Evolutionary conservation across 257 asterid species (phyloP).

Genomic region (Mentha longifolia): DNA sequence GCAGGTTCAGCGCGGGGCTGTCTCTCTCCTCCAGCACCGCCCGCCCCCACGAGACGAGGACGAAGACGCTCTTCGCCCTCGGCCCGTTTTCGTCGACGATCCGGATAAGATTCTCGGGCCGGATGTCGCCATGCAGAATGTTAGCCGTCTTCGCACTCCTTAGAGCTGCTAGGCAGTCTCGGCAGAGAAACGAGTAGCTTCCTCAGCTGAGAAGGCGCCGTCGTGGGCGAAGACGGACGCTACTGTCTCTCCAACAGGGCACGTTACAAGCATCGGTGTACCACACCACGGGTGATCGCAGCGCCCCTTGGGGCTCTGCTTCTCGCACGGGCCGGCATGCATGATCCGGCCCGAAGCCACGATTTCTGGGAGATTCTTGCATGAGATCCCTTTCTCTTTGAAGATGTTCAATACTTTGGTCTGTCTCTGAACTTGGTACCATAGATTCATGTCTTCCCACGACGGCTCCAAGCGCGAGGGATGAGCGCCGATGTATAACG

Average conservation of each 20-base stretch:
- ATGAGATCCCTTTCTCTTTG: slow-evolving; percentile 54
- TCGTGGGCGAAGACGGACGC: slow-evolving; percentile 47
- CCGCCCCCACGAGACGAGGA: slow-evolving; percentile 77
- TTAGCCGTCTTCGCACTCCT: slow-evolving; percentile 64
- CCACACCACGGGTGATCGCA: slow-evolving; percentile 89
- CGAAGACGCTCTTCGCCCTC: slow-evolving; percentile 37
- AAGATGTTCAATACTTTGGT: slow-evolving; percentile 71
- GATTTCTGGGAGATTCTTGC: slow-evolving; percentile 67
- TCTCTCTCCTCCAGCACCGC: slow-evolving; percentile 83
- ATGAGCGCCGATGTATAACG: slow-evolving; percentile 70
- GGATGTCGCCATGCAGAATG: slow-evolving; percentile 77
- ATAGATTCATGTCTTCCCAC: slow-evolving; percentile 88
- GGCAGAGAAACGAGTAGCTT: slow-evolving; percentile 70
- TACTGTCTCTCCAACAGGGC: slow-evolving; percentile 68
- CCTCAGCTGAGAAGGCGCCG: slow-evolving; percentile 58
- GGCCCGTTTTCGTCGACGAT: slow-evolving; percentile 37
- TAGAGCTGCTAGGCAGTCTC: slow-evolving; percentile 71
- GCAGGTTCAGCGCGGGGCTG: slow-evolving; percentile 68
- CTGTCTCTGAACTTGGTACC: slow-evolving; percentile 93
- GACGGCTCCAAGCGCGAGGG: slow-evolving; percentile 82
- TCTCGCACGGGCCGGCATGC: slow-evolving; percentile 72
- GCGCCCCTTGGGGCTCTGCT: slow-evolving; percentile 62
- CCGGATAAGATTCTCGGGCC: slow-evolving; percentile 62
- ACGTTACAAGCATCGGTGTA: slow-evolving; percentile 67
- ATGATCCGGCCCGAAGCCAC: slow-evolving; percentile 66